Percentiles rank a stretch among this genome's conserved stretches.
Evolutionary conservation across 1,284 basidiomycete species (phyloP).

Genomic region (Fomitopsis schrenkii): DNA sequence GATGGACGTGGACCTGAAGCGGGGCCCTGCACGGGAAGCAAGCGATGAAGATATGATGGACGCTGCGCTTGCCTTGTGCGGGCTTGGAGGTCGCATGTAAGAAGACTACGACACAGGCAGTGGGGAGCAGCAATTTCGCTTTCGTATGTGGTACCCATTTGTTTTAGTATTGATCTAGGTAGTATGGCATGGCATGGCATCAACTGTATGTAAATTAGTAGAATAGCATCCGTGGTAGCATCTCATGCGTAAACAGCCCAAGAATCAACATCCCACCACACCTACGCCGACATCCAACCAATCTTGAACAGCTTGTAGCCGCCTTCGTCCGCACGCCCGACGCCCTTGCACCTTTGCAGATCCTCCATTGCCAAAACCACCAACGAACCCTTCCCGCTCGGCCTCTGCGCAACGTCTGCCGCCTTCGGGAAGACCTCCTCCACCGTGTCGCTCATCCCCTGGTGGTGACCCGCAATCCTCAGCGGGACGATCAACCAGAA

Average conservation of each 20-base stretch:
- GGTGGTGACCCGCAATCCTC: constrained; percentile 64
- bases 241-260: neutral
- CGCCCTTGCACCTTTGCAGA: constrained; percentile 43
- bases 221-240: neutral
- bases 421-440: constrained; percentile 47
- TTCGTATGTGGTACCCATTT: neutral
- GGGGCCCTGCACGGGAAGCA: constrained; percentile 7
- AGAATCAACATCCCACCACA: neutral
- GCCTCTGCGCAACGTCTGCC: neutral
- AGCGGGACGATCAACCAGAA: constrained; percentile 75
- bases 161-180: neutral
- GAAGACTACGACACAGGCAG: neutral
- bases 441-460: constrained; percentile 55
- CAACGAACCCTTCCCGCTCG: constrained; percentile 21
- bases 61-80: constrained; percentile 58
- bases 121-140: neutral
- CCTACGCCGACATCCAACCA: constrained; percentile 41
- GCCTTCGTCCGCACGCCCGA: constrained; percentile 67
- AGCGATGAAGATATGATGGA: constrained; percentile 61
- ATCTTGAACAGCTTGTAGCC: constrained; percentile 68
- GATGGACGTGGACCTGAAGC: neutral
- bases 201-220: neutral
- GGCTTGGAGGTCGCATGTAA: constrained; percentile 37
- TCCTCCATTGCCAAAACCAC: constrained; percentile 41
- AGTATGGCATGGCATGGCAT: neutral